Evolutionary conservation across 768 basidiomycete genomes (phyloP).

Genomic region (Guyanaporus albipodus): DNA sequence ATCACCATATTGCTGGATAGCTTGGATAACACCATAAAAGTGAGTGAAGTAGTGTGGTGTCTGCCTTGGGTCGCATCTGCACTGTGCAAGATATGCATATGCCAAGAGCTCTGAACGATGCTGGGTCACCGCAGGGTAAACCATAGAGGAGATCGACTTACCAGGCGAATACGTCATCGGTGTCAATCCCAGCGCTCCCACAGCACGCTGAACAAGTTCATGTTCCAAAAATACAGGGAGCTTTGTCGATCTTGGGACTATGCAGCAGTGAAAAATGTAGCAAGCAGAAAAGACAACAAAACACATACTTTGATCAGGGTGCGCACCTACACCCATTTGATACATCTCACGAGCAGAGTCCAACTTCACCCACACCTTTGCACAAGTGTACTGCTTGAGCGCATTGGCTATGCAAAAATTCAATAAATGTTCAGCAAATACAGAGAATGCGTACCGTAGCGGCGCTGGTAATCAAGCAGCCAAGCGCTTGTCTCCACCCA

Average conservation of each 20-base stretch:
- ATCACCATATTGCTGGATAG: slow-evolving; percentile 48
- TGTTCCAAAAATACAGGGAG: slow-evolving; percentile 40
- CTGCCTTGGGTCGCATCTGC: slow-evolving; percentile 68
- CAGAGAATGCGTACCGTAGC: slow-evolving; percentile 36
- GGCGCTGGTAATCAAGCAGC: slow-evolving; percentile 53
- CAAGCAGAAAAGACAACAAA: neutral
- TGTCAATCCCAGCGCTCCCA: slow-evolving; percentile 61
- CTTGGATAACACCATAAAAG: slow-evolving; percentile 48
- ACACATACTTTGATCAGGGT: slow-evolving; percentile 68
- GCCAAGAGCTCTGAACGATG: slow-evolving; percentile 53
- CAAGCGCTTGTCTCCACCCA: slow-evolving; percentile 78
- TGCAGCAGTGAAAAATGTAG: slow-evolving; percentile 4
- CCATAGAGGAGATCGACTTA: slow-evolving; percentile 27
- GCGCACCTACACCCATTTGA: slow-evolving; percentile 69
- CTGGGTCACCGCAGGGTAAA: slow-evolving; percentile 3
- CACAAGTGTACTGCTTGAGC: slow-evolving; percentile 42
- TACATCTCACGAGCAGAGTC: slow-evolving; percentile 66
- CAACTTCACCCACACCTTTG: slow-evolving; percentile 46
- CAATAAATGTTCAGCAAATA: slow-evolving; percentile 9
- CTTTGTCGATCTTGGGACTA: slow-evolving; percentile 55
- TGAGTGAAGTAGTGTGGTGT: slow-evolving; percentile 64
- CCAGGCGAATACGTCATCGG: slow-evolving; percentile 62
- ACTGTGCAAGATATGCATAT: slow-evolving; percentile 80
- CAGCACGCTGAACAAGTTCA: slow-evolving; percentile 36
- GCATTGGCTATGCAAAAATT: slow-evolving; percentile 35